Evolutionary conservation across 371 early-diverging fungal species (phyloP).

Genomic region (Mucor plumbeus): DNA sequence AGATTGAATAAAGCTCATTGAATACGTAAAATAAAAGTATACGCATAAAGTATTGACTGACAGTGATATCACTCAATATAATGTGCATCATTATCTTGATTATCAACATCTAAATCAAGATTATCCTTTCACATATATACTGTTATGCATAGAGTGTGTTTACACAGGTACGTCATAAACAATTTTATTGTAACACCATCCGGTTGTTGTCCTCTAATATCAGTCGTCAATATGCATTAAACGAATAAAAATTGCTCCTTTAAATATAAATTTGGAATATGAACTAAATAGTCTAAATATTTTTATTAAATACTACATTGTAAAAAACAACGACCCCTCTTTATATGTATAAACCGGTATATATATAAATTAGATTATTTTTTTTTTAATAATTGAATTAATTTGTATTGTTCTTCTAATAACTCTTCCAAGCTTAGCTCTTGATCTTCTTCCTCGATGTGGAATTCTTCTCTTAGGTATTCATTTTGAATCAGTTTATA

Average conservation of each 20-base stretch:
- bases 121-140: background rate
- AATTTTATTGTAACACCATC: slow-evolving; percentile 1
- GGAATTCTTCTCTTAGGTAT: background rate
- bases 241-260: slow-evolving; percentile 11
- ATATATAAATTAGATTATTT: background rate
- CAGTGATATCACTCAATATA: too few relatives aligned
- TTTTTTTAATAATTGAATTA: slow-evolving; percentile 14
- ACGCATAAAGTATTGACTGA: too few relatives aligned
- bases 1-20: too few relatives aligned
- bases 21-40: too few relatives aligned
- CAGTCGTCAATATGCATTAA: slow-evolving; percentile 1
- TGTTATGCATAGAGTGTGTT: background rate
- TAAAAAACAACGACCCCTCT: background rate
- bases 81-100: background rate
- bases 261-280: slow-evolving; percentile 4
- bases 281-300: background rate
- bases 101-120: background rate
- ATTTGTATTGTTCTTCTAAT: slow-evolving; percentile 17
- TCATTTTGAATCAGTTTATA: slow-evolving; percentile 15
- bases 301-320: background rate
- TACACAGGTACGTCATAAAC: background rate
- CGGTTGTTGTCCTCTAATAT: background rate
- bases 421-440: slow-evolving; percentile 10
- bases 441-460: background rate
- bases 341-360: background rate